phyloP scores from a whole-genome alignment of 2,329 filamentous ascomycete genomes.

The Didymella segeticola region DNA sequence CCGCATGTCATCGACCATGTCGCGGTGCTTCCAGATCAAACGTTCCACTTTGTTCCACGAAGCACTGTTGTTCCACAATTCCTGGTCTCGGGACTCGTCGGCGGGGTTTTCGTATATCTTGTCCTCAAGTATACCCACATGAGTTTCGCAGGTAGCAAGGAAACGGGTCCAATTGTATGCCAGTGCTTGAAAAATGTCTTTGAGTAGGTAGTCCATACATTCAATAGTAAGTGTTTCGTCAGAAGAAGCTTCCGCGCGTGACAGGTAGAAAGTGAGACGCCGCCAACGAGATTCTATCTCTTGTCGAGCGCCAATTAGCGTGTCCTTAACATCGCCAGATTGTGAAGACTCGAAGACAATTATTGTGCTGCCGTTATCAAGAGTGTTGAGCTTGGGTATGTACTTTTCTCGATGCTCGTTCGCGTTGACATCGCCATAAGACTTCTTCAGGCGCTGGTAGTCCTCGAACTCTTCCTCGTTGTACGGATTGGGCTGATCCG shows the following conservation, averaged over 20 bases:
- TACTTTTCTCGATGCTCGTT: constrained; percentile 44
- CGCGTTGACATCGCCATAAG: constrained; percentile 37
- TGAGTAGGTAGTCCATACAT: constrained; percentile 59
- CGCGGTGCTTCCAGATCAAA: constrained; percentile 58
- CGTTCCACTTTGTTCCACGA: constrained; percentile 62
- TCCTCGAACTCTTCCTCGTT: constrained; percentile 46
- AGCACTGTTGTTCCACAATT: constrained; percentile 59
- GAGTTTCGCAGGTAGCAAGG: constrained; percentile 55
- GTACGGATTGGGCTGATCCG: constrained; percentile 57
- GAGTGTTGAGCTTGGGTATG: constrained; percentile 50
- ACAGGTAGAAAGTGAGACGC: constrained; percentile 58
- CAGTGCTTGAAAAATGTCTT: constrained; percentile 58
- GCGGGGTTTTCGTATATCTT: constrained; percentile 61
- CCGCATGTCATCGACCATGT: constrained; percentile 56
- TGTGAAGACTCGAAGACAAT: constrained; percentile 62
- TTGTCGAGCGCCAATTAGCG: constrained; percentile 57
- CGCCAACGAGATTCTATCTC: constrained; percentile 62
- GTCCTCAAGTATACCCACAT: constrained; percentile 55
- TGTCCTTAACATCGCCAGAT: constrained; percentile 56
- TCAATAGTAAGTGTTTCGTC: constrained; percentile 54
- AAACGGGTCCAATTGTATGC: constrained; percentile 56
- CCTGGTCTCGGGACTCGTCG: constrained; percentile 59
- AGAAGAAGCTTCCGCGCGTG: constrained; percentile 29
- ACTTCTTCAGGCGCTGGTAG: constrained; percentile 40
- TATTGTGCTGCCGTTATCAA: constrained; percentile 59